These are phyloP conservation scores for Euryodendron excelsum DNA, from an alignment of 148 eudicot genomes.

Conservation along the genomic window DNA sequence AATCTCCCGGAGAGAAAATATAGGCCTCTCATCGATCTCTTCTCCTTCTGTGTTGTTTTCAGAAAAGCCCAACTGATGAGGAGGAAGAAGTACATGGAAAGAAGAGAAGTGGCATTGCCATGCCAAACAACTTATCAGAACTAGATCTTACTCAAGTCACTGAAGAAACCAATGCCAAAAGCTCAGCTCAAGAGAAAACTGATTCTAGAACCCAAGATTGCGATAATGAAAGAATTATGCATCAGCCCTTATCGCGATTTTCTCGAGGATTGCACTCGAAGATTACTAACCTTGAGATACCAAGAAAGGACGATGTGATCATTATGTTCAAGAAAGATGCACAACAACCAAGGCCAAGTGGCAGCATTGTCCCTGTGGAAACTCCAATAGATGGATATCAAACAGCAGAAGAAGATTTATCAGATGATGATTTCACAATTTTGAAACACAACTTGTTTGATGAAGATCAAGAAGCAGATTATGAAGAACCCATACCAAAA, in stretches of 20 bases:
- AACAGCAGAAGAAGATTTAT: constrained; percentile 58
- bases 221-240: constrained; percentile 27
- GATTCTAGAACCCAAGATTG: constrained; percentile 20
- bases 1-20: neutral
- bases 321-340: constrained; percentile 43
- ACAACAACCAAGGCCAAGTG: constrained; percentile 14
- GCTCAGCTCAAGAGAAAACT: constrained; percentile 17
- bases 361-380: neutral
- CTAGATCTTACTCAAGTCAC: constrained; percentile 7
- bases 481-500: constrained; percentile 46
- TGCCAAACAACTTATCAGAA: constrained; percentile 20
- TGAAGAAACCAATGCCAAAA: constrained; percentile 15
- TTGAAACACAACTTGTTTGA: constrained; percentile 63
- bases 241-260: constrained; percentile 33
- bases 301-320: constrained; percentile 30
- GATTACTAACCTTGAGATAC: constrained; percentile 44
- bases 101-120: constrained; percentile 3
- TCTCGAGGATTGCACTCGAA: constrained; percentile 36
- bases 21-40: neutral
- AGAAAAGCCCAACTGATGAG: constrained; percentile 54
- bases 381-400: constrained; percentile 49
- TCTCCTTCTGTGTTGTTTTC: constrained; percentile 8
- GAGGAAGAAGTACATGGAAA: constrained; percentile 37
- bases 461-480: constrained; percentile 32
- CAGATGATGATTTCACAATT: constrained; percentile 43